Evolutionary conservation across 164 flowering plant genomes (phyloP), one percentile per base, ranked within the genome.

Genomic region (Dillenia turbinata): DNA sequence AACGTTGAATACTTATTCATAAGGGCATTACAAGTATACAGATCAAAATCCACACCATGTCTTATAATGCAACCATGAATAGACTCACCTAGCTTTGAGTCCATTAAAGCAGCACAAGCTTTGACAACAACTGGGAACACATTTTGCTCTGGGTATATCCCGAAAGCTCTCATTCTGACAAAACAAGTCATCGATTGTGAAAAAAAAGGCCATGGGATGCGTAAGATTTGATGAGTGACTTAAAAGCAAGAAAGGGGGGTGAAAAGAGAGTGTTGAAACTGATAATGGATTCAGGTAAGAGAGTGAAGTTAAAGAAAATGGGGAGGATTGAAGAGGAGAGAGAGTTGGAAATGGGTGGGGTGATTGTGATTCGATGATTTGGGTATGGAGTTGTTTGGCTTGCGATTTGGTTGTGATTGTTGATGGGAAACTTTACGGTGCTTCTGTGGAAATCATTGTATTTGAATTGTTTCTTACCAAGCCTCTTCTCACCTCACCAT

Each of bases 11-110:
- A 94, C 95, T 91, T 82, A 66, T 78, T 85, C 92, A 91, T 83
- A 14, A 94, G 81, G 0, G 97, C 95, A 83, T 94, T 94, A 11
- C 89, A 81, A 0, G 92, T 86, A 63, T 86, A 89, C 46, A 87
- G 71, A 72, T 94, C 96, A 60, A 48, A 53, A 17, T 83, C 88
- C 58, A 87, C 2, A 44, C 98, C 97, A 46, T 80, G 65, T 57
- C 82, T 67, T 40, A 94, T 61, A 15, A 79, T 55, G 52, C 79
- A 84, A 0, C 85, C 95, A 71, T 94, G 99, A 46, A 94, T 65
- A 4, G 84, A 76, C 74, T 79, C 81, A 16, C 93, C 97, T 8
- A 94, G 52, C 67, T 67, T 82, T 63, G 78, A 79, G 63, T 78
- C 74, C 82, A 51, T 68, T 60, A 83, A 65, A 59, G 69, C 55